Evolutionary conservation across 768 basidiomycete genomes (phyloP).

Genomic region (Termitomyces sp.): DNA sequence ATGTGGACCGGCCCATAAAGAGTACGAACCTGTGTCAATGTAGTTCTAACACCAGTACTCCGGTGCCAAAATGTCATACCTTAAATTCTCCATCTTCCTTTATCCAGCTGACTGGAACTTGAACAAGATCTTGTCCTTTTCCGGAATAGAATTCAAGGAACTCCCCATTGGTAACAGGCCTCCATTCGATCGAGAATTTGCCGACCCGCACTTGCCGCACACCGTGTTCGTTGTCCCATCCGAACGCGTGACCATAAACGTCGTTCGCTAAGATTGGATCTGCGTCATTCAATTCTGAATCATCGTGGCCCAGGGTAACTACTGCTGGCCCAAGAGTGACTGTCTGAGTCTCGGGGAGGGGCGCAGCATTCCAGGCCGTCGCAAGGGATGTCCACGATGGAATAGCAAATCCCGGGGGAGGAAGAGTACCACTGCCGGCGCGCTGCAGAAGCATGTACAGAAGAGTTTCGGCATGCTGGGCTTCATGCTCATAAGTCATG

Average conservation of each 20-base stretch:
- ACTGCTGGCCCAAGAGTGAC: conserved; percentile 54
- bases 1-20: conserved; percentile 82
- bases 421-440: conserved; percentile 70
- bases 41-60: no score
- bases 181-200: conserved; percentile 74
- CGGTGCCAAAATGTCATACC: conserved; percentile 34
- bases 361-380: conserved; percentile 42
- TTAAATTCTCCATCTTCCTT: conserved; percentile 40
- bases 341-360: conserved; percentile 35
- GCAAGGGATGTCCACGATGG: conserved; percentile 66
- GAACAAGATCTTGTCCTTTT: conserved; percentile 36
- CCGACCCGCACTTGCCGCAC: conserved; percentile 52
- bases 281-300: conserved; percentile 66
- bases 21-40: conserved; percentile 59
- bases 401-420: conserved; percentile 66
- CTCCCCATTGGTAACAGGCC: conserved; percentile 86
- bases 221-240: conserved; percentile 95
- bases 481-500: conserved; percentile 92
- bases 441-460: conserved; percentile 92
- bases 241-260: conserved; percentile 62
- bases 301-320: conserved; percentile 76
- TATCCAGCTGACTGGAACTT: conserved; percentile 74
- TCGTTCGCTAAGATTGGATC: conserved; percentile 25
- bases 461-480: conserved; percentile 85
- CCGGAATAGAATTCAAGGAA: conserved; percentile 63